Evolutionary conservation across 1,139 yeast genomes (phyloP), one percentile per base, ranked within the genome.

Genomic region (Saccharomyces hybrid): DNA sequence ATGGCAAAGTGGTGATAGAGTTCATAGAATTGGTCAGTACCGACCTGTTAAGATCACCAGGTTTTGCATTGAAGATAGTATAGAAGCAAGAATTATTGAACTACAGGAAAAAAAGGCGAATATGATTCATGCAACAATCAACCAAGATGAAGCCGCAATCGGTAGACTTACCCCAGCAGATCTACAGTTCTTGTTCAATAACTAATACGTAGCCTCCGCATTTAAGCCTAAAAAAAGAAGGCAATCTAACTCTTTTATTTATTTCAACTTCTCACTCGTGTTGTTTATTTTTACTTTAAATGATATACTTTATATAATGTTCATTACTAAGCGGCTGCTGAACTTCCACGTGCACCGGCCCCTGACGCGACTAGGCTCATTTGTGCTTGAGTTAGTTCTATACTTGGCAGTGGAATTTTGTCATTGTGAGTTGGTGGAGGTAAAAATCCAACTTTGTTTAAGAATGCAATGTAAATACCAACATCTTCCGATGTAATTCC

Each of bases 1-100:
- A 71, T 93, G 97, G 91, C 99, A 93, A 70, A 87, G 96, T 50
- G 96, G 96, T 74, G 99, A 95, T 71, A 83, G 99, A 72, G 97
- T 93, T 23, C 99, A 93, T 72, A 83, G 99, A 73, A 93, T 93
- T 59, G 98, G 98, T 4, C 99, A 93, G 69, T 88, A 82, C 64
- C 75, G 99, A 59, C 99, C 99, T 0, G 96, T 93, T 14, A 80
- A 88, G 59, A 90, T 93, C 63, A 89, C 96, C 4, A 78, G 97
- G 51, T 83, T 93, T 64, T 89, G 96, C 64, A 90, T 93, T 54
- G 97, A 90, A 64, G 99, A 93, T 71, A 88, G 96, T 65, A 95
- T 95, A 51, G 99, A 95, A 73, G 86, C 95, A 66, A 86, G 96
- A 69, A 93, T 93, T 62, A 88, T 95, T 53, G 99, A 93, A 67